These are phyloP conservation scores for Adiantum capillusveneris DNA, from an alignment of 75 land plant species.

Conservation along the genomic window DNA sequence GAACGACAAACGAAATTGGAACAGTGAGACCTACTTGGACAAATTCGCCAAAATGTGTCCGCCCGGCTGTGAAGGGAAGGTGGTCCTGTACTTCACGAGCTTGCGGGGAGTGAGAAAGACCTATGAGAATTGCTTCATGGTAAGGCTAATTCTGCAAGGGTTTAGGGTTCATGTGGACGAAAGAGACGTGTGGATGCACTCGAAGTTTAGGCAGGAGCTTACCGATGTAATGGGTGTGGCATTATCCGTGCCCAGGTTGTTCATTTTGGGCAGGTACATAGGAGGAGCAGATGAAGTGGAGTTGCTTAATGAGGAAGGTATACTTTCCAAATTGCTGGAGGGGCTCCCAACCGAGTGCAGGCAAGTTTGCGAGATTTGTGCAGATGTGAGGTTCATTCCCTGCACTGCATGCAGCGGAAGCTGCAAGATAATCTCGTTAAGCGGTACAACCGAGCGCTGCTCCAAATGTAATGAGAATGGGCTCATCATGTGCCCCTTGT, in stretches of 20 bases:
- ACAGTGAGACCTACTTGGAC: neutral
- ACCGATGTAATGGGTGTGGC: slow-evolving; percentile 18
- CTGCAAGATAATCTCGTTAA: slow-evolving; percentile 40
- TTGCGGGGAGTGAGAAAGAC: slow-evolving; percentile 51
- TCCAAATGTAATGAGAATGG: slow-evolving; percentile 82
- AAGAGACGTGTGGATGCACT: slow-evolving; percentile 59
- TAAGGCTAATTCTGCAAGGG: slow-evolving; percentile 36
- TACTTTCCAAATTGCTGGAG: slow-evolving; percentile 41
- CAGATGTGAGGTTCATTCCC: slow-evolving; percentile 52
- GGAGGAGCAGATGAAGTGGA: slow-evolving; percentile 68
- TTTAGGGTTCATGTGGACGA: slow-evolving; percentile 49
- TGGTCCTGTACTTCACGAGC: slow-evolving; percentile 54
- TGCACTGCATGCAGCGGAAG: slow-evolving; percentile 72
- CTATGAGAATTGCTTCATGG: slow-evolving; percentile 48
- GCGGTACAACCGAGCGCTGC: slow-evolving; percentile 22
- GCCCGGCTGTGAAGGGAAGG: slow-evolving; percentile 22
- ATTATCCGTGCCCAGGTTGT: slow-evolving; percentile 50
- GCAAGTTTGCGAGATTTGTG: slow-evolving; percentile 48
- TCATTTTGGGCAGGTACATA: slow-evolving; percentile 49
- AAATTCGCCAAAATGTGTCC: slow-evolving; percentile 4
- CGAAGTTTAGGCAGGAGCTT: slow-evolving; percentile 38
- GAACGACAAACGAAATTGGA: neutral
- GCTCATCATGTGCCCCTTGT: slow-evolving; percentile 59
- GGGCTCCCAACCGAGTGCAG: slow-evolving; percentile 15
- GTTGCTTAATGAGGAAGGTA: slow-evolving; percentile 48